Evolutionary conservation across 2,329 filamentous ascomycete genomes (phyloP).

Genomic region (Chalaropsis thielavioides): DNA sequence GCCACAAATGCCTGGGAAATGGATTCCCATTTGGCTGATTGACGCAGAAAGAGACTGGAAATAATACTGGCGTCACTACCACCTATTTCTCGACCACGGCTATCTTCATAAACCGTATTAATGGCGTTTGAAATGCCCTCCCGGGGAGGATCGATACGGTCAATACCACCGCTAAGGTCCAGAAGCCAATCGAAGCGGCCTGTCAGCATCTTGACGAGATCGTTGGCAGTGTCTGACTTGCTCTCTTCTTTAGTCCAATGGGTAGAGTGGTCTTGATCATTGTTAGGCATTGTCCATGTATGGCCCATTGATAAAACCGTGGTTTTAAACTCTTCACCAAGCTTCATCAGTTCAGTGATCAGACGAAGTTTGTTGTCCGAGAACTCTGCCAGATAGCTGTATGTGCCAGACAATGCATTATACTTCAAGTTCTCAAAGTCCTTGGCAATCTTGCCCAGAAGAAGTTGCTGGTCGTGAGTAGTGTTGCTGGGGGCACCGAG

Average conservation of each 20-base stretch:
- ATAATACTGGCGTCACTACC: conserved; percentile 20
- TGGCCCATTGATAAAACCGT: conserved; percentile 17
- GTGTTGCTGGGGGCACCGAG: conserved; percentile 18
- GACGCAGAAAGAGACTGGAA: conserved; percentile 21
- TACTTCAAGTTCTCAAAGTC: conserved; percentile 19
- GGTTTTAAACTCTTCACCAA: conserved; percentile 17
- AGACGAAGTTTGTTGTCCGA: conserved; percentile 18
- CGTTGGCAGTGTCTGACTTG: too few relatives aligned
- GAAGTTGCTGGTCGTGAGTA: conserved; percentile 18
- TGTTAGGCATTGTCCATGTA: conserved; percentile 4
- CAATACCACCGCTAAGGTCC: conserved; percentile 16
- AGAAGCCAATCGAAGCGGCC: background rate
- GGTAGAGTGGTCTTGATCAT: background rate
- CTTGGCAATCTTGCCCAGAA: conserved; percentile 18
- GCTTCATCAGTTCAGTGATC: conserved; percentile 20
- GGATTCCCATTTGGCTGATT: conserved; percentile 23
- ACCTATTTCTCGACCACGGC: conserved; percentile 22
- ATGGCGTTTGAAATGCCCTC: conserved; percentile 22
- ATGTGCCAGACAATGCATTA: conserved; percentile 17
- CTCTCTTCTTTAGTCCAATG: too few relatives aligned
- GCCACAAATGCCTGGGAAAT: conserved; percentile 23
- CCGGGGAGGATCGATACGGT: background rate
- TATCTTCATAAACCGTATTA: conserved; percentile 18
- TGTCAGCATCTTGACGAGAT: background rate
- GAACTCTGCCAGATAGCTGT: conserved; percentile 17